Percentiles rank a stretch among this genome's conserved stretches.
phyloP scores from a whole-genome alignment of 495 filamentous ascomycete genomes.

The Barbatosphaeria neglecta region DNA sequence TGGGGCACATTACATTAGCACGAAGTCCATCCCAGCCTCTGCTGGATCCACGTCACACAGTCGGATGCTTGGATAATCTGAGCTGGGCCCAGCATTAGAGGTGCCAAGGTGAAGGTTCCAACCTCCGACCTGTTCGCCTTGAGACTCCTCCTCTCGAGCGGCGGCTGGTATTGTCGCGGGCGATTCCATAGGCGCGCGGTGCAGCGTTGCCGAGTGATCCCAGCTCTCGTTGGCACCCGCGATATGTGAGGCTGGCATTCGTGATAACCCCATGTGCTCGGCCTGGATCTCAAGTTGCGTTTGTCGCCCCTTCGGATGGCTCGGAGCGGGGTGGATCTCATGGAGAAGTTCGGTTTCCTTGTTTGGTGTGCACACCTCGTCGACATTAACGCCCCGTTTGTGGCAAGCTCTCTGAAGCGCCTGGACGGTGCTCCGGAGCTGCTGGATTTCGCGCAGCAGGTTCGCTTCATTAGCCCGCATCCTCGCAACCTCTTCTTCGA shows the following conservation, averaged over 20 bases:
- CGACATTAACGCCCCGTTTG: neutral
- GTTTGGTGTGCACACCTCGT: neutral
- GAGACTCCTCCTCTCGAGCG: too few species aligned
- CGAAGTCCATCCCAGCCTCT: constrained; percentile 9
- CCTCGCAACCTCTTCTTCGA: constrained; percentile 24
- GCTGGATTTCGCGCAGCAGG: constrained; percentile 13
- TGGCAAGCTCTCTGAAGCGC: constrained; percentile 3
- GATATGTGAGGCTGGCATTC: too few species aligned
- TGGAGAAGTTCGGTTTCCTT: too few species aligned
- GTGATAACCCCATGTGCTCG: too few species aligned
- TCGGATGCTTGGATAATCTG: neutral
- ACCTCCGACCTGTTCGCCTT: neutral
- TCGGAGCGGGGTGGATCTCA: neutral
- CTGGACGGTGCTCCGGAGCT: constrained; percentile 8
- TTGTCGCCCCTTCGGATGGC: neutral
- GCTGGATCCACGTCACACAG: constrained; percentile 7
- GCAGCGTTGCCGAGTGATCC: too few species aligned
- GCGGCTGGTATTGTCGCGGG: too few species aligned
- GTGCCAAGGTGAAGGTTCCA: neutral
- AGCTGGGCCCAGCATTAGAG: neutral
- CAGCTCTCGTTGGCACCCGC: too few species aligned
- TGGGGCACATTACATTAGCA: constrained; percentile 1
- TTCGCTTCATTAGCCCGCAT: constrained; percentile 18
- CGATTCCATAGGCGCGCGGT: too few species aligned
- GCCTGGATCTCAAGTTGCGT: neutral